Evolutionary conservation across 768 basidiomycete species (phyloP).

Genomic region (Tubosaeta sp.): DNA sequence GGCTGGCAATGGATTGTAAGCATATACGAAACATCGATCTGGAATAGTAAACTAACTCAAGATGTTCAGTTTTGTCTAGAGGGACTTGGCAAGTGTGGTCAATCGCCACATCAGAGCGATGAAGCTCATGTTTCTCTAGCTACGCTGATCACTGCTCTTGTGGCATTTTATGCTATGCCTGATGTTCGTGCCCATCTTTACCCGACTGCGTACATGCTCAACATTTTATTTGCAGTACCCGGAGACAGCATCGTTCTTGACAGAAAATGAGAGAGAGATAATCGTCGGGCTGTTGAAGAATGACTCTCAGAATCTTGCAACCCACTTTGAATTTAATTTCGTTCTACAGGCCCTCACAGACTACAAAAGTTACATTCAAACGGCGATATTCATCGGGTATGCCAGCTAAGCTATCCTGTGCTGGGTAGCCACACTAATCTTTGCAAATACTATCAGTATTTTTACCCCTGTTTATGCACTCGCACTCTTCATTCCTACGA

Average conservation of each 20-base stretch:
- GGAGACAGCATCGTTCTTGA: constrained; percentile 1
- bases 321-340: neutral
- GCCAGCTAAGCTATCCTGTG: neutral
- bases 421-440: too few species aligned
- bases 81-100: neutral
- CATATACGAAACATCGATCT: neutral
- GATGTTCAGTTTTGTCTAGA: constrained; percentile 2
- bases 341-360: neutral
- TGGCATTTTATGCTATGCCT: neutral
- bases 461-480: neutral
- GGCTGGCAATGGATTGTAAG: constrained; percentile 6
- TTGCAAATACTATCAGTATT: neutral
- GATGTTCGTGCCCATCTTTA: neutral
- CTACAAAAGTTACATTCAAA: constrained; percentile 2
- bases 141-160: neutral
- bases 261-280: neutral
- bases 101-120: neutral
- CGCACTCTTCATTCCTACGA: constrained; percentile 1
- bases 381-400: neutral
- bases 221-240: neutral
- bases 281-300: neutral
- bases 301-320: constrained; percentile 1
- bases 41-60: neutral
- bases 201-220: neutral
- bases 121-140: neutral